Conservation (phyloP, 2,329 filamentous ascomycete species). For the Nemania diffusa region DNA sequence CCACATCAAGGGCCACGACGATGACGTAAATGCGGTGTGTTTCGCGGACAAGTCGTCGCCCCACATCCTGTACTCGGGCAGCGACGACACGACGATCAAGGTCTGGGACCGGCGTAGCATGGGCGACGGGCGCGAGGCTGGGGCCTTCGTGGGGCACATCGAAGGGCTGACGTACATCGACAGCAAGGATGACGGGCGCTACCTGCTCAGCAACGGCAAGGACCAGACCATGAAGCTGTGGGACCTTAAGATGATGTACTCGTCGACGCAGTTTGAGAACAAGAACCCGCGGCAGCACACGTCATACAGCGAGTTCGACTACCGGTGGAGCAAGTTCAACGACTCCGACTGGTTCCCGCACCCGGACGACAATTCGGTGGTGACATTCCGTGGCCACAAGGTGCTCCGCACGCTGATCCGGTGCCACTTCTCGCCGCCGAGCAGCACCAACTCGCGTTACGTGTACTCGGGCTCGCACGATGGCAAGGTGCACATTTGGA, state of each 20-base stretch:
- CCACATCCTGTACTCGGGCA: conserved; percentile 95
- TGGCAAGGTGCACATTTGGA: conserved; percentile 91
- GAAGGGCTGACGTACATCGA: conserved; percentile 76
- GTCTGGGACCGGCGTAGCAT: conserved; percentile 97
- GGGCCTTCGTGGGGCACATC: conserved; percentile 73
- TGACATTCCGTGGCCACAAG: conserved; percentile 91
- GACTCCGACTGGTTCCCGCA: conserved; percentile 75
- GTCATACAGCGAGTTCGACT: conserved; percentile 73
- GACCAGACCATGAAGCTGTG: conserved; percentile 98
- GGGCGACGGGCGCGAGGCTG: conserved; percentile 78
- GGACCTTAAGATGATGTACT: conserved; percentile 92
- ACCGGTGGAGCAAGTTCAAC: conserved; percentile 75
- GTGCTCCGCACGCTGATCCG: conserved; percentile 91
- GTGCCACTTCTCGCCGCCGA: conserved; percentile 92
- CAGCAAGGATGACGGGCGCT: conserved; percentile 76
- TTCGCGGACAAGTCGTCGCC: conserved; percentile 90
- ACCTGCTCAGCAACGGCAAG: conserved; percentile 93
- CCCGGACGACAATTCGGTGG: conserved; percentile 87
- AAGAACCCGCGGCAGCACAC: conserved; percentile 67
- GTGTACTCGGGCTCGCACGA: conserved; percentile 93
- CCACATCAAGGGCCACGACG: conserved; percentile 78
- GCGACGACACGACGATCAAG: conserved; percentile 92
- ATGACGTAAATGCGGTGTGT: conserved; percentile 96
- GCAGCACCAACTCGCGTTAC: conserved; percentile 87
- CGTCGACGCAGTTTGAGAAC: conserved; percentile 69